phyloP scores from a whole-genome alignment of 441 rosid genomes.

The Aquilaria agallochum region DNA sequence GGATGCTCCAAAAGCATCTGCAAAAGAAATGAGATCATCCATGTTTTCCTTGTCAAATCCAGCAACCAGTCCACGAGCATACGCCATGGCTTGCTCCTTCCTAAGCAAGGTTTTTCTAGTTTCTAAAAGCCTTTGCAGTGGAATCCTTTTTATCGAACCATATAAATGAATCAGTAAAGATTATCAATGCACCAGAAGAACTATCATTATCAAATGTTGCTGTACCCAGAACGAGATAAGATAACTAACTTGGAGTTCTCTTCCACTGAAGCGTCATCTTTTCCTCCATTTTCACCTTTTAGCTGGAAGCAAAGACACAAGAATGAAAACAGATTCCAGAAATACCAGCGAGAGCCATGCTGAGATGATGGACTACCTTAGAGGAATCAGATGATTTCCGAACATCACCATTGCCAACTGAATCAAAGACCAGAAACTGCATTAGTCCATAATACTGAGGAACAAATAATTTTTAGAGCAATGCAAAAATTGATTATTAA shows the following conservation, averaged over 20 bases:
- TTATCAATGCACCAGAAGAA: not conserved
- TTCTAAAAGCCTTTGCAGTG: slow-evolving; percentile 69
- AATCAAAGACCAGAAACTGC: slow-evolving; percentile 23
- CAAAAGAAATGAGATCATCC: slow-evolving; percentile 67
- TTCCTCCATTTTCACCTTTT: slow-evolving; percentile 34
- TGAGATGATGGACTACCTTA: slow-evolving; percentile 29
- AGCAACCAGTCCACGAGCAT: slow-evolving; percentile 74
- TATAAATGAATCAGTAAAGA: slow-evolving; percentile 13
- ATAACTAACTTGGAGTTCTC: slow-evolving; percentile 68
- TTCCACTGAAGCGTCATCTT: slow-evolving; percentile 29
- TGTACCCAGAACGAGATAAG: not conserved
- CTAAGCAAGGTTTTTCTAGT: slow-evolving; percentile 61
- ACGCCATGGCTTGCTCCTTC: slow-evolving; percentile 90
- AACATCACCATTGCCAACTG: slow-evolving; percentile 16
- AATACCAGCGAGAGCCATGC: too few species aligned
- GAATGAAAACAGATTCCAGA: not conserved
- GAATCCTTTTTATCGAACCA: slow-evolving; percentile 39
- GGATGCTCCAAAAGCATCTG: slow-evolving; percentile 74
- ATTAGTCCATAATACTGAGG: not conserved
- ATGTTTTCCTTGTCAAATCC: slow-evolving; percentile 64
- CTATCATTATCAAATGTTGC: not conserved
- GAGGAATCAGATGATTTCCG: slow-evolving; percentile 47
- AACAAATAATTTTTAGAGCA: not conserved
- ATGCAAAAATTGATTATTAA: slow-evolving; percentile 2
- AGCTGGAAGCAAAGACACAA: slow-evolving; percentile 21